phyloP scores from a whole-genome alignment of 768 basidiomycete genomes.

The Pulveroboletus sp. region DNA sequence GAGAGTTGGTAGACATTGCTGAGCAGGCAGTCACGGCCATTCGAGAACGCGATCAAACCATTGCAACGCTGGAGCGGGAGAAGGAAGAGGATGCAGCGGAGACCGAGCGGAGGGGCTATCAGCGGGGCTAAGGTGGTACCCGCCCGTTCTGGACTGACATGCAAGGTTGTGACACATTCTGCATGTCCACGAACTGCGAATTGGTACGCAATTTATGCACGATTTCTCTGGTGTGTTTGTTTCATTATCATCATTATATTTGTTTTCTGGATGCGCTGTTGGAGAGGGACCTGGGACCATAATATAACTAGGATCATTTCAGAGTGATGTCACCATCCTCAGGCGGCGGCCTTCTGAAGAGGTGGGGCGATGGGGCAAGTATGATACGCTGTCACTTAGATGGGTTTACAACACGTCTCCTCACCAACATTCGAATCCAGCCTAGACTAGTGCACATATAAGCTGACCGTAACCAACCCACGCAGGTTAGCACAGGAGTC shows the following conservation, averaged over 20 bases:
- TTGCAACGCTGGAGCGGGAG: slow-evolving; percentile 7
- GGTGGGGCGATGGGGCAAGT: no score
- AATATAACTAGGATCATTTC: no score
- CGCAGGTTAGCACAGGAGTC: neutral
- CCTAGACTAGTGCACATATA: neutral
- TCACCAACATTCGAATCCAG: neutral
- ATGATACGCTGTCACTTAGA: neutral
- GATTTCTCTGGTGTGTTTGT: neutral
- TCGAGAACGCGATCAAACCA: slow-evolving; percentile 28
- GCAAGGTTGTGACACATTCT: neutral
- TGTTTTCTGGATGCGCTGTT: neutral
- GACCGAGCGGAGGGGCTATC: neutral
- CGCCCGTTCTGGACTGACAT: neutral
- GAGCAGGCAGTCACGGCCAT: slow-evolving; percentile 32
- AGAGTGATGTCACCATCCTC: no score
- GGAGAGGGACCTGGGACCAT: neutral
- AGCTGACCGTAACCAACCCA: neutral
- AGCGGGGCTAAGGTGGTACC: neutral
- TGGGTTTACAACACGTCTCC: neutral
- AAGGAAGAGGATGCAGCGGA: slow-evolving; percentile 4
- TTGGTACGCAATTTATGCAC: neutral
- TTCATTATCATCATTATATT: neutral
- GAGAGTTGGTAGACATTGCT: slow-evolving; percentile 31
- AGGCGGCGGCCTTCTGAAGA: no score
- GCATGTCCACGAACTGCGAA: no score